Base-by-base conservation (phyloP, 495 filamentous ascomycete genomes). In the Hypoxylon crocopeplum region DNA sequence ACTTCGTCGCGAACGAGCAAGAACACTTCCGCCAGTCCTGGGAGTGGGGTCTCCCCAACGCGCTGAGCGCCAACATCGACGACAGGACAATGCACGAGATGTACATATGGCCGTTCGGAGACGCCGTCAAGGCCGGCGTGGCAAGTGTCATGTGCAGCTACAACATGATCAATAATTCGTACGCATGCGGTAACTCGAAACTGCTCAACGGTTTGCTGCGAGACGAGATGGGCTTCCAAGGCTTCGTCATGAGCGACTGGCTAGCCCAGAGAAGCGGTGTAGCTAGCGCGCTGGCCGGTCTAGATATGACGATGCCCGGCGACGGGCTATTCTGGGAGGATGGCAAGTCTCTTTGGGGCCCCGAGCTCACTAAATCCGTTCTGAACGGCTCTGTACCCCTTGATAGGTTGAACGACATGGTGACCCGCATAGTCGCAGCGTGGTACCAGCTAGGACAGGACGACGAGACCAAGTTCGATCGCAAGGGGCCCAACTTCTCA, bases 261-360 rank as follows among this genome's bases (percentile, higher is more conserved):
- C 82, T 95, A 4, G 93, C 92, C 5, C 92, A 96, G 69, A 82
- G 90, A 24, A 86, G 86, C 19, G 92, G 93, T 19, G 88, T 97
- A 0, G 83, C 82, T 12, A 88, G 85, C 56, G 88, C 93, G 2
- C 72, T 97, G 16, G 87, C 91, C 16, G 93, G 93, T 1, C 76
- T 98, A 10, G 93, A 97, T 71, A 92, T 97, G 91, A 90, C 83
- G 10, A 97, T 97, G 93, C 94, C 94, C 2, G 93, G 93, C 7
- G 93, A 97, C 72, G 93, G 93, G 1, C 69, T 90, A 7, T 59
- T 60, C 11, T 96, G 90, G 91, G 79, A 79, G 16, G 80, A 93
- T 59, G 93, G 91, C 6, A 72, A 89, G 15, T 87, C 89, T 0
- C 80, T 97, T 0, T 96, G 90, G 88, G 93, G 94, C 1, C 73